Base-by-base conservation (phyloP, 352 stramenopile species). In the Globisporangium radiosum region DNA sequence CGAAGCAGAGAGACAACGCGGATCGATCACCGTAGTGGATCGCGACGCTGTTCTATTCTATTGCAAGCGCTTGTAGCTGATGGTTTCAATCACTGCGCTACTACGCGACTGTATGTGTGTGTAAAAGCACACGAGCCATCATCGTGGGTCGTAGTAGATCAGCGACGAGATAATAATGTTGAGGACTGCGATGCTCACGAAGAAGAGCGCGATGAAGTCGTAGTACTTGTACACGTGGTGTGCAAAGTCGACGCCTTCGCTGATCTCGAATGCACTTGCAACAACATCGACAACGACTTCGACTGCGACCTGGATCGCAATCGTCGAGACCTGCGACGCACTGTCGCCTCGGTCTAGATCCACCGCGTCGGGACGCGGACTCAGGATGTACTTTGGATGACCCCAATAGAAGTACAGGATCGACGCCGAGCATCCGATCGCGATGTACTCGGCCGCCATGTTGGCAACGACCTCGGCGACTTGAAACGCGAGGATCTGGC, bases 371-470 rank as follows among this genome's bases (percentile, higher is more conserved):
- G 25, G 25, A 44, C 33, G 44, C 14, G 19, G 7, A 43, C 13
- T 37, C n/a, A 64, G 50, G 17, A 57, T 38, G 52, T 78, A 82
- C 42, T 76, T 64, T 1, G 66, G 63, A 43, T 82, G 73, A 1
- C 57, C 53, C 17, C 60, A 62, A 38, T 59, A 76, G 19, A 71
- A 71, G 15, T 62, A 69, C 5, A 73, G 19, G 10, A 82, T 69
- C 0, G 59, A 63, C 1, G 57, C 55, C 8, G 64, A 73, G 36
- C 68, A 72, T 0, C 70, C 66, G 55, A 77, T 76, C 4, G 73
- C 68, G 13, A 82, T 74, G 63, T 82, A 82, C 53, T 79, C 71
- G 25, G 68, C 71, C 1, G 64, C 63, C 69, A 73, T 76, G 48
- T 74, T 67, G 1, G 66, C 66, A 33, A 63, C 69, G 0, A 68